These are phyloP conservation scores for Vinca minor DNA, from an alignment of 257 asterid genomes.

Conservation along the genomic window DNA sequence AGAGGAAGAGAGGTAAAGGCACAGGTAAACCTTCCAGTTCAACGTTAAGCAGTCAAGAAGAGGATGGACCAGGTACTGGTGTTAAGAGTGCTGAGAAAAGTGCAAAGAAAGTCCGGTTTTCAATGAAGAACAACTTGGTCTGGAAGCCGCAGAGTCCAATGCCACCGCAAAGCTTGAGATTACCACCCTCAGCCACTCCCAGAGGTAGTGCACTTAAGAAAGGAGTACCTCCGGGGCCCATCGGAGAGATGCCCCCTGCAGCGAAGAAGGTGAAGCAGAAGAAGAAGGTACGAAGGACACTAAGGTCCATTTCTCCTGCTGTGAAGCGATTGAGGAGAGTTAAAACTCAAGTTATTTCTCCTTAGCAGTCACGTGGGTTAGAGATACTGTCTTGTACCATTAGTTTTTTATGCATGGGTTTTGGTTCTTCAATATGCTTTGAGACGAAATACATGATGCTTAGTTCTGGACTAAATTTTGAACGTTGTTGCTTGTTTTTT, in stretches of 20 bases:
- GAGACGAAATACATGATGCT: too few relatives aligned
- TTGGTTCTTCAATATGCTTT: too few relatives aligned
- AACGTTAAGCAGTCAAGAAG: constrained; percentile 22
- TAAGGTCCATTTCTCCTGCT: too few relatives aligned
- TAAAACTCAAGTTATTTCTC: constrained; percentile 8
- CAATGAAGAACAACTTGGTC: constrained; percentile 80
- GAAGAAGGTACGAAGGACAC: constrained; percentile 23
- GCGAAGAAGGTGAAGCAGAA: constrained; percentile 44
- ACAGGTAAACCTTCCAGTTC: constrained; percentile 18
- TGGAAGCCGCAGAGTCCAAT: constrained; percentile 88
- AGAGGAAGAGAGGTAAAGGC: constrained; percentile 48
- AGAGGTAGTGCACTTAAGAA: constrained; percentile 95
- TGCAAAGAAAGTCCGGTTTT: constrained; percentile 74
- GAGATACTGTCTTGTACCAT: too few relatives aligned
- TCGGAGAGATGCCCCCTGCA: constrained; percentile 47
- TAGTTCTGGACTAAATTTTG: too few relatives aligned
- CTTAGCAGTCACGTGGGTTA: constrained; percentile 2
- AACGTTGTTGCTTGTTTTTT: neutral
- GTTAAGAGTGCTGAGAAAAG: constrained; percentile 51
- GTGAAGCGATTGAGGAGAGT: constrained; percentile 21
- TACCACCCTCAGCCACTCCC: constrained; percentile 91
- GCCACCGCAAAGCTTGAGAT: constrained; percentile 84
- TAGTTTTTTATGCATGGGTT: too few relatives aligned
- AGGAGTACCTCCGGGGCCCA: constrained; percentile 88
- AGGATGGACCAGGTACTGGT: constrained; percentile 27